Conservation (phyloP, 345 rosid species). For the Anacardium occidentale region DNA sequence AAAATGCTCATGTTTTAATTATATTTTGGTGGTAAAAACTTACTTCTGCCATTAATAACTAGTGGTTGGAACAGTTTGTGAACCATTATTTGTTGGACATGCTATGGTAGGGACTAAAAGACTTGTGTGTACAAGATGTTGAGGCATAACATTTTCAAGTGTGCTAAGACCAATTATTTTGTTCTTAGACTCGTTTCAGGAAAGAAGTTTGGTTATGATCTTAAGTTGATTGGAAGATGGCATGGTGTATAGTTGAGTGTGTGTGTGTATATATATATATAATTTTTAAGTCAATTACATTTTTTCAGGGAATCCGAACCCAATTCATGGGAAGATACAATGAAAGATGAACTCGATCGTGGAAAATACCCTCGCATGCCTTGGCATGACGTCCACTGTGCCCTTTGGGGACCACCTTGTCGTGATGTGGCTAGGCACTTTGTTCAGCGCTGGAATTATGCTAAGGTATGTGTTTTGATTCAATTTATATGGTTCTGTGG, state of each 20-base stretch:
- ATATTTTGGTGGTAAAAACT: neutral
- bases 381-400: slow-evolving; percentile 99
- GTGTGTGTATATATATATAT: neutral
- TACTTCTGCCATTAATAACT: slow-evolving; percentile 13
- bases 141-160: neutral
- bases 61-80: neutral
- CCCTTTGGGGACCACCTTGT: slow-evolving; percentile 99
- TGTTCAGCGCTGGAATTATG: slow-evolving; percentile 99
- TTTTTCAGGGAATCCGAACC: slow-evolving; percentile 95
- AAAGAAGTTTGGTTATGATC: neutral
- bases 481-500: slow-evolving; percentile 10
- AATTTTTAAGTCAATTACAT: slow-evolving; percentile 10
- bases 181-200: neutral
- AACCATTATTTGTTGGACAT: neutral
- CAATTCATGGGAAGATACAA: slow-evolving; percentile 97
- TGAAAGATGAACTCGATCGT: slow-evolving; percentile 95
- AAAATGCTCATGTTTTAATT: neutral
- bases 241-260: neutral
- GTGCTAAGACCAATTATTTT: neutral
- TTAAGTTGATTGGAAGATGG: slow-evolving; percentile 12
- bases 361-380: slow-evolving; percentile 94
- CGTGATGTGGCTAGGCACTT: slow-evolving; percentile 96
- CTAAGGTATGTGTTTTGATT: slow-evolving; percentile 61
- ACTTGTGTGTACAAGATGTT: neutral
- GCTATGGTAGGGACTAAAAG: neutral